Conservation (phyloP, 371 early-diverging fungal species). For the Mucor indicus region DNA sequence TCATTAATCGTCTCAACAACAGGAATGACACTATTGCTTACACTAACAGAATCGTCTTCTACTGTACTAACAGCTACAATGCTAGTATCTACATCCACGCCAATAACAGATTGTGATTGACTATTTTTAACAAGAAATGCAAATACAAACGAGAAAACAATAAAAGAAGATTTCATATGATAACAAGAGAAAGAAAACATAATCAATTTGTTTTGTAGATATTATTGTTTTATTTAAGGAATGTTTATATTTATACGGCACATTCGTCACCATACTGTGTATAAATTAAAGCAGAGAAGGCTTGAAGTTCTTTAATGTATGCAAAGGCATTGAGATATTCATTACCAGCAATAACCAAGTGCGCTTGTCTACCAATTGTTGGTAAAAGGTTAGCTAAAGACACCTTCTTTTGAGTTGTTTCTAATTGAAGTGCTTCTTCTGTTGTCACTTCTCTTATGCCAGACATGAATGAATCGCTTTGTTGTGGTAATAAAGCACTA, state of each 20-base stretch:
- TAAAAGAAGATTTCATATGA: too few relatives aligned
- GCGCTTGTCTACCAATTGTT: slow-evolving; percentile 70
- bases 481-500: slow-evolving; percentile 24
- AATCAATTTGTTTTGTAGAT: too few relatives aligned
- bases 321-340: slow-evolving; percentile 76
- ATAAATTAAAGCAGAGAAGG: slow-evolving; percentile 72
- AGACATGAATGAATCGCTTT: slow-evolving; percentile 4
- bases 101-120: too few relatives aligned
- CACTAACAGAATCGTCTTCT: too few relatives aligned
- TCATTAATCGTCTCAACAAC: not conserved
- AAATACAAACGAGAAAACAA: too few relatives aligned
- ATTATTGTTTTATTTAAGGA: too few relatives aligned
- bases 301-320: slow-evolving; percentile 69
- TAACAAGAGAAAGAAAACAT: too few relatives aligned
- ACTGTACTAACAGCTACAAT: too few relatives aligned
- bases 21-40: not conserved
- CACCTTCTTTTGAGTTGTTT: slow-evolving; percentile 33
- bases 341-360: slow-evolving; percentile 81
- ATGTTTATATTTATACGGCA: too few relatives aligned
- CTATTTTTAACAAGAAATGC: too few relatives aligned
- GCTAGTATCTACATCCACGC: too few relatives aligned
- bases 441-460: slow-evolving; percentile 29
- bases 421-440: slow-evolving; percentile 8
- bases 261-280: slow-evolving; percentile 56
- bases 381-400: slow-evolving; percentile 79